Evolutionary conservation across 2,329 filamentous ascomycete genomes (phyloP).

Genomic region (Botrytis hyacinthi): DNA sequence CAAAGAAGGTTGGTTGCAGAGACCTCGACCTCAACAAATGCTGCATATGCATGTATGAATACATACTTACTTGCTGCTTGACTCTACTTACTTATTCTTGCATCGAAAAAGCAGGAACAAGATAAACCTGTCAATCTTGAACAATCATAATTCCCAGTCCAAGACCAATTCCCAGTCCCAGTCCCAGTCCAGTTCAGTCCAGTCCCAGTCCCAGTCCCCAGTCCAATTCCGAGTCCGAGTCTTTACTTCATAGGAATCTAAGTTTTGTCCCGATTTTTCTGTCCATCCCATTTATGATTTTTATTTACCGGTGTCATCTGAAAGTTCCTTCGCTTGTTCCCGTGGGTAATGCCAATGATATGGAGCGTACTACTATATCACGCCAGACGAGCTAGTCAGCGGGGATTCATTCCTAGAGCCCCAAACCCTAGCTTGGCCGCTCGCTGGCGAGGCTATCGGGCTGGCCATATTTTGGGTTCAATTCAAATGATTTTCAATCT

Average conservation of each 20-base stretch:
- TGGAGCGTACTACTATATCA: conserved; percentile 3
- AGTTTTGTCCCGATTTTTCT: conserved; percentile 8
- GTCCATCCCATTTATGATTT: conserved; percentile 20
- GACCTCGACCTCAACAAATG: conserved; percentile 6
- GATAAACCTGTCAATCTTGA: conserved; percentile 2
- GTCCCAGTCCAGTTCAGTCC: neutral
- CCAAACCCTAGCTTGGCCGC: conserved; percentile 11
- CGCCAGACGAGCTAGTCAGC: conserved; percentile 12
- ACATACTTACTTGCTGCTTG: neutral
- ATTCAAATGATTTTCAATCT: conserved; percentile 15
- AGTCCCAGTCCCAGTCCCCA: neutral
- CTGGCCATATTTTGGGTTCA: conserved; percentile 1
- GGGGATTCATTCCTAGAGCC: conserved; percentile 17
- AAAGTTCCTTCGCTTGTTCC: conserved; percentile 17
- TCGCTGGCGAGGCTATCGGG: conserved; percentile 1
- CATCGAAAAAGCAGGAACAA: conserved; percentile 13
- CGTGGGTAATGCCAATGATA: conserved; percentile 11
- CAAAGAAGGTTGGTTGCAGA: conserved; percentile 13
- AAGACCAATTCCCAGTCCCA: neutral
- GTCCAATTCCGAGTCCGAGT: neutral
- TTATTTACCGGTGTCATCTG: conserved; percentile 1
- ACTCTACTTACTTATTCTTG: neutral
- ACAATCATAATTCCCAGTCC: neutral
- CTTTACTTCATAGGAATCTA: conserved; percentile 3
- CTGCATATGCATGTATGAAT: conserved; percentile 20